Percentiles rank a stretch among this genome's conserved stretches.
Evolutionary conservation across 176 grass and related monocot species (phyloP).

Genomic region (Luzula sylvatica): DNA sequence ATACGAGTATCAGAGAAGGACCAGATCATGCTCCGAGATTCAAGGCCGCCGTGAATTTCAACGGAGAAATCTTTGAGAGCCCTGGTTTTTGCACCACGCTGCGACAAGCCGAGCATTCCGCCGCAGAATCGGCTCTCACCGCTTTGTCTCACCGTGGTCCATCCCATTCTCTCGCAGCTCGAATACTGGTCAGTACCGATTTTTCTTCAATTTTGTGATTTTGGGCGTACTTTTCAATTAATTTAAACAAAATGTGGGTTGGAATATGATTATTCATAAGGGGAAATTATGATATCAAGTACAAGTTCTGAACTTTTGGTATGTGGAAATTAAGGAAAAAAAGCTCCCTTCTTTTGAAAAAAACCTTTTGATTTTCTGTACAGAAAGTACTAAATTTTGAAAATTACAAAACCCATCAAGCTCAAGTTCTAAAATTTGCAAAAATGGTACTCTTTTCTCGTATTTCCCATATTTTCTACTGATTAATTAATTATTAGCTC

Average conservation of each 20-base stretch:
- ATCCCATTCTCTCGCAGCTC: conserved; percentile 82
- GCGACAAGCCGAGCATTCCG: conserved; percentile 93
- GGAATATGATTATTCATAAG: neutral
- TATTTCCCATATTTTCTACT: neutral
- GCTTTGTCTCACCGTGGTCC: conserved; percentile 75
- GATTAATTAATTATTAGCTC: neutral
- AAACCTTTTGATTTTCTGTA: neutral
- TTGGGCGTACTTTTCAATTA: neutral
- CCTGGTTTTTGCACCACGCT: conserved; percentile 91
- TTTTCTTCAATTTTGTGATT: neutral
- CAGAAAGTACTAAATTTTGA: neutral
- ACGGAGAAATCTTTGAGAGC: conserved; percentile 82
- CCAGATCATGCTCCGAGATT: conserved; percentile 96
- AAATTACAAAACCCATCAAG: neutral
- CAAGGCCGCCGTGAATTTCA: conserved; percentile 92
- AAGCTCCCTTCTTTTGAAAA: conserved; percentile 8
- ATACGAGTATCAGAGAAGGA: conserved; percentile 89
- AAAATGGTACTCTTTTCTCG: neutral
- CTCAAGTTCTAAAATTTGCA: neutral
- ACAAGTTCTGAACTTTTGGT: conserved; percentile 6
- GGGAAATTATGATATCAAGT: neutral
- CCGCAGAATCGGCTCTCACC: conserved; percentile 80
- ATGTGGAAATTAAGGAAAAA: conserved; percentile 13
- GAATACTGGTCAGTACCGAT: conserved; percentile 62
- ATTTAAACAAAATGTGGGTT: conserved; percentile 14